Conservation (phyloP, 495 filamentous ascomycete genomes). For the Talaromyces borbonicus region DNA sequence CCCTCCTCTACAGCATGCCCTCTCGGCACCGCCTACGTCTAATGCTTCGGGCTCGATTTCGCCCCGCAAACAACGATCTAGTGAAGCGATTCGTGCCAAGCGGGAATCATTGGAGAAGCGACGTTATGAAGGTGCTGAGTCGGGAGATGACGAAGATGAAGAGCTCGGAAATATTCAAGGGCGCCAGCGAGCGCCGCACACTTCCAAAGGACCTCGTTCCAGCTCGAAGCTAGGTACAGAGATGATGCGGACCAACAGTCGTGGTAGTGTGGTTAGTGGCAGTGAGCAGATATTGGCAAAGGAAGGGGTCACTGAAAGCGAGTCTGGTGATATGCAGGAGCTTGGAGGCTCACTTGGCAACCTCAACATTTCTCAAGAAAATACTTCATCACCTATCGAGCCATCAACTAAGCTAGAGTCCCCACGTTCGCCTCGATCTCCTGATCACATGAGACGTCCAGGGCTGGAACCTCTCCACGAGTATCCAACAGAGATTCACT, state of each 20-base stretch:
- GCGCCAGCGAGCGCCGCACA: slow-evolving; percentile 46
- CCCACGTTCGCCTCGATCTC: slow-evolving; percentile 52
- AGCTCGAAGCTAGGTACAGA: slow-evolving; percentile 81
- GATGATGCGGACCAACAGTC: slow-evolving; percentile 93
- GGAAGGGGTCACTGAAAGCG: slow-evolving; percentile 18
- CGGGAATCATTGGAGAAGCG: slow-evolving; percentile 67
- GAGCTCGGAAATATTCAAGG: slow-evolving; percentile 58
- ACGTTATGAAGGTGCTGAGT: slow-evolving; percentile 69
- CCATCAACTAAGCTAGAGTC: slow-evolving; percentile 32
- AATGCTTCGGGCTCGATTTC: slow-evolving; percentile 35
- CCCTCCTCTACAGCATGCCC: slow-evolving; percentile 49
- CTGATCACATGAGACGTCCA: neutral
- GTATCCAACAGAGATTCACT: slow-evolving; percentile 3
- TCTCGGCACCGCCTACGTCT: slow-evolving; percentile 59
- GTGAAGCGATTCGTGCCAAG: slow-evolving; percentile 67
- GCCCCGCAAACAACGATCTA: slow-evolving; percentile 59
- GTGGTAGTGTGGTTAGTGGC: slow-evolving; percentile 65
- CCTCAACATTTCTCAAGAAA: slow-evolving; percentile 33
- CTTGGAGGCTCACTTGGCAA: slow-evolving; percentile 27
- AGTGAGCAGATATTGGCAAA: slow-evolving; percentile 30
- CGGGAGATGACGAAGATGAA: slow-evolving; percentile 88
- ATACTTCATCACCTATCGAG: slow-evolving; percentile 34
- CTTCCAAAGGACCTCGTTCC: slow-evolving; percentile 34
- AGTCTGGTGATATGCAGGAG: slow-evolving; percentile 16
- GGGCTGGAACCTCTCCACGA: slow-evolving; percentile 5